Percentiles rank a stretch among this genome's conserved stretches.
Evolutionary conservation across 371 early-diverging fungal genomes (phyloP).

Genomic region (Nematocida displodere): DNA sequence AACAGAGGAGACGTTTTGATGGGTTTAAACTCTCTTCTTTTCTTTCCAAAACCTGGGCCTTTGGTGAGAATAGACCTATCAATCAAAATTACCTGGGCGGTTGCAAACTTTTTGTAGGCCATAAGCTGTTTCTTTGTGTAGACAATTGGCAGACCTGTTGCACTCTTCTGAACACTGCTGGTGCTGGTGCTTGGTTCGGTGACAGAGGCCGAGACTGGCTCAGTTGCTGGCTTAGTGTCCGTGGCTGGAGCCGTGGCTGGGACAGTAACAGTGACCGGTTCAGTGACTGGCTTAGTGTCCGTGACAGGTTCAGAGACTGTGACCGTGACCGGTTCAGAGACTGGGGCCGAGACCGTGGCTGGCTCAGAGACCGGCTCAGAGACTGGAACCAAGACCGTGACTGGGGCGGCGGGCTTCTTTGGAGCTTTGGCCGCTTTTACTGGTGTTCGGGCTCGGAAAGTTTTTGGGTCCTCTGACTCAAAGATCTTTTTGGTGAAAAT

Average conservation of each 20-base stretch:
- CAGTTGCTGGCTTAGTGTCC: not conserved
- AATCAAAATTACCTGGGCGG: not conserved
- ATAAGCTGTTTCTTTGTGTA: conserved; percentile 14
- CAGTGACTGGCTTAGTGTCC: too few relatives aligned
- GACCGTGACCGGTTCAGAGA: not conserved
- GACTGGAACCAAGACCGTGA: too few relatives aligned
- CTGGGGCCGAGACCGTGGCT: not conserved
- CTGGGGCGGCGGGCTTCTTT: not conserved
- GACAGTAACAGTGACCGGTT: too few relatives aligned
- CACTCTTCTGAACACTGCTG: not conserved
- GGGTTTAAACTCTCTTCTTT: conserved; percentile 34
- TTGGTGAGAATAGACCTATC: not conserved
- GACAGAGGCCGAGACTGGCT: not conserved
- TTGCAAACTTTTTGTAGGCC: not conserved
- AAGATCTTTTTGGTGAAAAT: not conserved
- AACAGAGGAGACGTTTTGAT: not conserved
- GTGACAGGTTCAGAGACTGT: not conserved
- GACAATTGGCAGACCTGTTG: not conserved
- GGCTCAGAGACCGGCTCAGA: not conserved
- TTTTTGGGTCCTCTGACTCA: not conserved
- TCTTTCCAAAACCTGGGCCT: not conserved
- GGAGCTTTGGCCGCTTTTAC: not conserved
- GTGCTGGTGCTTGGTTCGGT: conserved; percentile 10
- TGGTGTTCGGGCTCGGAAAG: not conserved
- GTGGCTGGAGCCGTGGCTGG: not conserved